phyloP scores from a whole-genome alignment of 1,139 yeast genomes.

The Sugiyamaella castrensis region DNA sequence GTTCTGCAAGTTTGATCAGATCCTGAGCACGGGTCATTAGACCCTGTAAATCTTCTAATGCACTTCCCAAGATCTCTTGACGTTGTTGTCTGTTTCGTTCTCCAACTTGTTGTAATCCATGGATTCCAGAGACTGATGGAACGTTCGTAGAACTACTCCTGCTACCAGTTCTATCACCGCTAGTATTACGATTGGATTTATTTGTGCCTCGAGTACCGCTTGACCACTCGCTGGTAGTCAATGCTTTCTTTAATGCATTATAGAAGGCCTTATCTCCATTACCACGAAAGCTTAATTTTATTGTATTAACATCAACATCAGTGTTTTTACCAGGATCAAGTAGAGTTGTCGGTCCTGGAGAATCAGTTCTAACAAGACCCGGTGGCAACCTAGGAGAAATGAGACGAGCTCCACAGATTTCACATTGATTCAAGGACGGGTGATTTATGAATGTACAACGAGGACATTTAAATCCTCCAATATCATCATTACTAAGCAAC shows the following conservation, averaged over 20 bases:
- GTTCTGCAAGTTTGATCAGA: conserved; percentile 56
- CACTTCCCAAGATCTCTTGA: conserved; percentile 60
- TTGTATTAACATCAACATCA: conserved; percentile 24
- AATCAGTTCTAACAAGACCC: conserved; percentile 25
- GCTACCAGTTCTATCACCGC: conserved; percentile 1
- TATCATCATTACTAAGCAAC: not conserved
- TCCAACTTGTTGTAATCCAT: conserved; percentile 62
- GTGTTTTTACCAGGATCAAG: conserved; percentile 22
- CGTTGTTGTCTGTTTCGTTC: conserved; percentile 58
- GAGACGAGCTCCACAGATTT: conserved; percentile 75
- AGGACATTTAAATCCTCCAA: conserved; percentile 57
- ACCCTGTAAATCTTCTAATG: conserved; percentile 74
- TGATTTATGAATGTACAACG: conserved; percentile 86
- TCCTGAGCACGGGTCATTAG: conserved; percentile 78
- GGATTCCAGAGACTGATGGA: conserved; percentile 50
- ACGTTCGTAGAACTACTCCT: not conserved
- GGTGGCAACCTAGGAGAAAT: conserved; percentile 36
- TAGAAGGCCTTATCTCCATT: conserved; percentile 37
- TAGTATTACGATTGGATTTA: not conserved
- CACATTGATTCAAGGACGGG: conserved; percentile 73
- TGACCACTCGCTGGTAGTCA: conserved; percentile 27
- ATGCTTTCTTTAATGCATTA: conserved; percentile 29
- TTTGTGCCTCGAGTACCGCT: not conserved
- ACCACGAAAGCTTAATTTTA: conserved; percentile 38
- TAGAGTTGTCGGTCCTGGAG: conserved; percentile 28